Base-by-base conservation (phyloP, 306 rosid genomes). In the apple (Malus domestica) region DNA sequence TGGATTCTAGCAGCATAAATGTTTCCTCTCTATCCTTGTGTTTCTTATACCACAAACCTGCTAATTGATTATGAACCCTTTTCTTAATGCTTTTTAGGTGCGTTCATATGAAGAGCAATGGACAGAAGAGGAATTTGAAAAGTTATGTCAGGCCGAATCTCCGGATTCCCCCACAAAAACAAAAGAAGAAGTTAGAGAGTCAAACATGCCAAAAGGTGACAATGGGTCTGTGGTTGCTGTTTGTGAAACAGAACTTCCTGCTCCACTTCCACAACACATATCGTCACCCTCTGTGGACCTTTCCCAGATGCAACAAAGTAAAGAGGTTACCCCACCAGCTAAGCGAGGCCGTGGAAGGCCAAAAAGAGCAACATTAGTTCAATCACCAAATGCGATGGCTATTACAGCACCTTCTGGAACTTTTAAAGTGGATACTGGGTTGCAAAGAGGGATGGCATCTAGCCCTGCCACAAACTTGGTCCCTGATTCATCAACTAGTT, bases 91-190 rank as follows among this genome's bases (percentile, higher is more conserved):
- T 83, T 71, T 75, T 73, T 71, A 96, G 99, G 98, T 96, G 75
- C 98, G 98, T 74, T 90, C 97, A 40, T 96, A 96, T 76, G 99
- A 96, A 87, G 99, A 96, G 83, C 98, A 96, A 83, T 96, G 94
- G 98, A 96, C 99, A 46, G 99, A 96, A 79, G 99, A 96, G 81
- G 99, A 96, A 81, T 96, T 96, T 81, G 99, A 96, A 84, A 96
- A 90, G 84, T 44, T 96, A 90, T 96, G 99, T 90, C 90, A 96
- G 85, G 88, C 52, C 35, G 99, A 96, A 58, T 55, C 89, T 59
- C 86, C 93, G 23, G 97, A 81, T 46, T 93, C 96, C 64, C 93
- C 94, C 30, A 2, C 45, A 20, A 89, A 85, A 82, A 57, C 66
- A 40, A 90, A 85, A 79, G 98, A 91, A 70, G 87, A 83, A 80